Conservation (phyloP, 495 filamentous ascomycete species). For the Aspergillus bridgeri region DNA sequence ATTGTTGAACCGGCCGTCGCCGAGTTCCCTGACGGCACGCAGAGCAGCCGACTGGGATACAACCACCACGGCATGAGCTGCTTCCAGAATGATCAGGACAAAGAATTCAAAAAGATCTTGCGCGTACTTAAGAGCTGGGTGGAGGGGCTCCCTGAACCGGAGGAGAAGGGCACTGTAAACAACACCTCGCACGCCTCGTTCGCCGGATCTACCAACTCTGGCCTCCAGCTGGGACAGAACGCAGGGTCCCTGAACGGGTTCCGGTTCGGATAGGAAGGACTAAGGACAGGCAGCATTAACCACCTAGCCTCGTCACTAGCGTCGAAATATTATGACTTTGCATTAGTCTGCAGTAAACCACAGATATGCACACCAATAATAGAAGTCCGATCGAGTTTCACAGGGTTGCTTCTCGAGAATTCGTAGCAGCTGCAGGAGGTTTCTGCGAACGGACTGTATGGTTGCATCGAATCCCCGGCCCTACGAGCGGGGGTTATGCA, state of each 20-base stretch:
- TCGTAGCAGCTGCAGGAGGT: too few species aligned
- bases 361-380: too few species aligned
- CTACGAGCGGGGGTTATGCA: too few species aligned
- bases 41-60: not conserved
- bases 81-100: not conserved
- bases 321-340: too few species aligned
- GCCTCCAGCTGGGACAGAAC: constrained; percentile 7
- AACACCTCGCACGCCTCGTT: constrained; percentile 6
- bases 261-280: not conserved
- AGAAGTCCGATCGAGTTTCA: too few species aligned
- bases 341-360: too few species aligned
- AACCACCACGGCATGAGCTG: constrained; percentile 1
- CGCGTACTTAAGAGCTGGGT: constrained; percentile 6
- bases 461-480: too few species aligned
- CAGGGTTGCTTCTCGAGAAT: too few species aligned
- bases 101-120: constrained; percentile 3
- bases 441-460: too few species aligned
- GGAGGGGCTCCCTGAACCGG: not conserved
- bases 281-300: too few species aligned
- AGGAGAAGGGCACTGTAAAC: not conserved
- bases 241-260: constrained; percentile 2
- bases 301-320: too few species aligned
- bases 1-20: constrained; percentile 7
- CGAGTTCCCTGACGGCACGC: not conserved
- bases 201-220: not conserved